phyloP scores from a whole-genome alignment of 345 rosid genomes.

The sweet orange (Citrus sinensis) region DNA sequence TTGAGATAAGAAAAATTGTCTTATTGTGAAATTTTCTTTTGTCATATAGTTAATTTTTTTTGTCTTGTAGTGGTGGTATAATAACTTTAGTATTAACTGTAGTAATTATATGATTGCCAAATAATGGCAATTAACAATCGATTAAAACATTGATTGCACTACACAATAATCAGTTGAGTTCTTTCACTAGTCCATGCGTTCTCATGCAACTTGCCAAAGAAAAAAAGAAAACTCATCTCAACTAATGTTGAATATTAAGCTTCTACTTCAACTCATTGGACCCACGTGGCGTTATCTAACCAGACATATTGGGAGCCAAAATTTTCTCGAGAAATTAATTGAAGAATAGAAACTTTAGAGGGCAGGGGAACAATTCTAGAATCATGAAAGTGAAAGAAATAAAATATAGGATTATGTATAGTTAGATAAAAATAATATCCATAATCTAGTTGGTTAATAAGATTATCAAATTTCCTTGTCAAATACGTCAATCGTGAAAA shows the following conservation, averaged over 20 bases:
- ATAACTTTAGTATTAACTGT: too few relatives aligned
- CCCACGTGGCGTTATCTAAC: neutral
- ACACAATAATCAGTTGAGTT: neutral
- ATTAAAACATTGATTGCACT: too few relatives aligned
- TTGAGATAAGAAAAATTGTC: too few relatives aligned
- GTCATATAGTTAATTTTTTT: too few relatives aligned
- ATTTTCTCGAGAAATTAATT: neutral
- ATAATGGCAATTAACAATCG: neutral
- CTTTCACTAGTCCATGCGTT: neutral
- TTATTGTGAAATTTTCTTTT: too few relatives aligned
- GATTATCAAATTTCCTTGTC: neutral
- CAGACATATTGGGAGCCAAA: neutral
- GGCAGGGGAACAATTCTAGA: neutral
- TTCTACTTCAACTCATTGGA: neutral
- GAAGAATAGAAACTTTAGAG: neutral
- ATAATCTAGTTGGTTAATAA: neutral
- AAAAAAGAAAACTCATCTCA: neutral
- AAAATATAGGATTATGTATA: neutral
- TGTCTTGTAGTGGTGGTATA: too few relatives aligned
- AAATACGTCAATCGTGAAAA: neutral
- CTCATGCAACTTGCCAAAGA: neutral
- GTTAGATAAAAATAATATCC: neutral
- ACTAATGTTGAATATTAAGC: neutral
- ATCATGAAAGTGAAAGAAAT: conserved; percentile 1
- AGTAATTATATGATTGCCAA: too few relatives aligned